Evolutionary conservation across 140 eudicot species (phyloP), one percentile per base, ranked within the genome.

Genomic region (Stevia rebaudiana): DNA sequence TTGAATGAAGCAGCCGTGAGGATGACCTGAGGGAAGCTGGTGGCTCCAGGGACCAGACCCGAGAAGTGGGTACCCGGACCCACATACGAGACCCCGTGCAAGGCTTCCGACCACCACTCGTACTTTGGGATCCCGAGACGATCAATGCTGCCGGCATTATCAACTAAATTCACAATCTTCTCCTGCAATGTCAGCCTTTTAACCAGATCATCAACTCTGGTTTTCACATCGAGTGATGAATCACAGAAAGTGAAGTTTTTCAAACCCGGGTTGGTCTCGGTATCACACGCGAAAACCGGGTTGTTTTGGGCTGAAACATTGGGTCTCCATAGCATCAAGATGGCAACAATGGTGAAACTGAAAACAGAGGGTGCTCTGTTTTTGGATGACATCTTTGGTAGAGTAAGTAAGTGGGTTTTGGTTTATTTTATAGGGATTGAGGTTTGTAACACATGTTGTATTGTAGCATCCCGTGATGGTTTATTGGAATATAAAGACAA

Each of bases 31-130:
- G 98, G 98, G 80, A 92, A 92, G 78, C 98, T 92, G 4, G 98
- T 92, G 65, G 98, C 98, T 8, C 86, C 84, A 1, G 84, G 87
- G 12, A 88, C 75, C n/a, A 72, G 25, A 55, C 67, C 50, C 0
- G 84, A 31, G 63, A 92, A 92, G 42, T 51, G 81, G 2, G 92
- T 81, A 31, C 98, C 98, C 0, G 79, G 80, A 2, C 96, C 96
- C 2, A 63, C 74, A 42, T 72, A 39, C 0, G 98, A 81, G 6
- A 92, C 94, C 0, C 98, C 98, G 12, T 92, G 98, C 39, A 92
- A 68, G 1, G 95, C 96, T 78, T 92, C 98, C 0, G 98, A 92
- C 98, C 98, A 92, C 96, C 95, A 92, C 64, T 92, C 87, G 63
- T 92, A 92, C 39, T 69, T 76, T 0, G 96, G 96, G 12, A 92